phyloP scores from a whole-genome alignment of 176 grass and related monocot genomes.

The Urochloa ruziziensis region DNA sequence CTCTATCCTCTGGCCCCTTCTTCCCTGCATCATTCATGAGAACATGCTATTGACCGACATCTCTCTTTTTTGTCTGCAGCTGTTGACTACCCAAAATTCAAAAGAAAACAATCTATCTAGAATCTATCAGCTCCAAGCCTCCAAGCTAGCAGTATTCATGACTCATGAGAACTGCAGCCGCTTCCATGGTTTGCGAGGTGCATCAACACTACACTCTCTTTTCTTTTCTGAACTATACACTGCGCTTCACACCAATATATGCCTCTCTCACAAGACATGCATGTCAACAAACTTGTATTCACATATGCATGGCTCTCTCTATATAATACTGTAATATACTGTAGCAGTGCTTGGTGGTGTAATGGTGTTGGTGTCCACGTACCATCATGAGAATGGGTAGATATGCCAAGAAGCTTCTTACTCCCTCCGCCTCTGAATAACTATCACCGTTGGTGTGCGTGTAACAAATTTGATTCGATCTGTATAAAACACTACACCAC shows the following conservation, averaged over 20 bases:
- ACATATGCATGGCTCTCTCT: background rate
- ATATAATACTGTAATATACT: background rate
- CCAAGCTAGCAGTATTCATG: background rate
- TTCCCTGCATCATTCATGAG: slow-evolving; percentile 70
- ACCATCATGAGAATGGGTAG: background rate
- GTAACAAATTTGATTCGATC: too few relatives aligned
- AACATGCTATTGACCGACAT: slow-evolving; percentile 90
- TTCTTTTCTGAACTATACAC: background rate
- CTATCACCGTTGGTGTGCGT: too few relatives aligned
- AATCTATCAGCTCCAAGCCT: background rate
- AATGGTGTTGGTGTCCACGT: slow-evolving; percentile 4
- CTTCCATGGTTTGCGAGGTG: slow-evolving; percentile 1
- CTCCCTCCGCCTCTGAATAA: too few relatives aligned
- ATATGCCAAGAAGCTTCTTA: slow-evolving; percentile 24
- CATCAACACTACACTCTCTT: background rate
- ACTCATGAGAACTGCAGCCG: background rate
- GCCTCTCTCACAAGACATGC: background rate
- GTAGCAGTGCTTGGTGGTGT: background rate
- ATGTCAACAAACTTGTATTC: background rate
- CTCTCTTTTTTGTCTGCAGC: slow-evolving; percentile 75
- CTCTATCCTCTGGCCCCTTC: slow-evolving; percentile 6
- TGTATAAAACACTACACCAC: too few relatives aligned
- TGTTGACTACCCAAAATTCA: slow-evolving; percentile 67
- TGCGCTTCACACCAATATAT: background rate
- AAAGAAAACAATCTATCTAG: slow-evolving; percentile 34